These are phyloP conservation scores for Colletotrichum australisinense DNA, from an alignment of 2,329 filamentous ascomycete species.

Conservation along the genomic window DNA sequence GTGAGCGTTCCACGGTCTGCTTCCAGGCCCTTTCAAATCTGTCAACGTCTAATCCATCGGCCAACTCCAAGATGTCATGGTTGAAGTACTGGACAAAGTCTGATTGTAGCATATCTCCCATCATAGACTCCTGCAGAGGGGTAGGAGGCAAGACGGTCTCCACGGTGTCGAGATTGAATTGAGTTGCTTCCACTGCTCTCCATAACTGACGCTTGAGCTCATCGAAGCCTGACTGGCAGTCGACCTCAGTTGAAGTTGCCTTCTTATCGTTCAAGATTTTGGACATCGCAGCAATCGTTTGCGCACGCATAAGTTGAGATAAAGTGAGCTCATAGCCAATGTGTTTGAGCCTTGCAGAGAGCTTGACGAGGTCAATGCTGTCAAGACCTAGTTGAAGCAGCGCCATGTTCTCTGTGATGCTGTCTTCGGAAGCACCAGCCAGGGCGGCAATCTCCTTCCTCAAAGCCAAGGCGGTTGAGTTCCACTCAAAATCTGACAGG, in stretches of 20 bases:
- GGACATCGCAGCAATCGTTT: conserved; percentile 74
- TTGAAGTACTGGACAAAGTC: conserved; percentile 85
- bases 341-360: conserved; percentile 78
- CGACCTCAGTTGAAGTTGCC: conserved; percentile 35
- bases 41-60: conserved; percentile 62
- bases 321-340: conserved; percentile 71
- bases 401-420: conserved; percentile 69
- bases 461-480: conserved; percentile 60
- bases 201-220: conserved; percentile 48
- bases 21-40: conserved; percentile 72
- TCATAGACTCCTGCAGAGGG: conserved; percentile 87
- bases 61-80: conserved; percentile 78
- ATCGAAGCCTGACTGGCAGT: conserved; percentile 24
- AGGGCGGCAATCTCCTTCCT: conserved; percentile 73
- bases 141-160: conserved; percentile 79
- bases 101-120: conserved; percentile 83
- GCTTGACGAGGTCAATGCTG: conserved; percentile 90
- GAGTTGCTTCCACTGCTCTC: conserved; percentile 48
- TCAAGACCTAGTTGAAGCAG: conserved; percentile 89
- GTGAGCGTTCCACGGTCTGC: conserved; percentile 67
- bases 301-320: conserved; percentile 80
- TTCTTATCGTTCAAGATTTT: conserved; percentile 28
- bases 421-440: conserved; percentile 60
- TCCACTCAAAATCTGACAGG: conserved; percentile 66
- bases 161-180: conserved; percentile 52